A percentile compares a stretch with the other conserved stretches of the same genome.
Conservation (phyloP, 2,329 filamentous ascomycete species). For the Aspergillus proliferans region DNA sequence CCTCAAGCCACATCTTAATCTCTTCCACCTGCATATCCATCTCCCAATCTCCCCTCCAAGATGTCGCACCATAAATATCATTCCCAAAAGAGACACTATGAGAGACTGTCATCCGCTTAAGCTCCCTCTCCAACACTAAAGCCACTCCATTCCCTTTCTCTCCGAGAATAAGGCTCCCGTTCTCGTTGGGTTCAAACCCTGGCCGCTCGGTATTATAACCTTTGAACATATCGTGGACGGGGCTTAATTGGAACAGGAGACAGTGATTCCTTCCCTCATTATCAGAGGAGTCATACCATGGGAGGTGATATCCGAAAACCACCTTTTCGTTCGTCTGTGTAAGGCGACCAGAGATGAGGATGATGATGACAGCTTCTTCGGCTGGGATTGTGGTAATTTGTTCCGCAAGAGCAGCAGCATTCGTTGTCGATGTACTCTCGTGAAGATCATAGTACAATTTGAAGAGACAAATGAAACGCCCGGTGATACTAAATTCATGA, state of each 20-base stretch:
- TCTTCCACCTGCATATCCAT: not conserved
- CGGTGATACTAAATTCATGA: too few species aligned
- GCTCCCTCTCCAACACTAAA: not conserved
- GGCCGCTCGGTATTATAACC: not conserved
- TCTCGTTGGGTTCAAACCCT: not conserved
- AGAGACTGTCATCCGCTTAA: not conserved
- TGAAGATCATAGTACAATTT: not conserved
- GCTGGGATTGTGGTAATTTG: not conserved
- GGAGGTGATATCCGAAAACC: not conserved
- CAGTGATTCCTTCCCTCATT: not conserved
- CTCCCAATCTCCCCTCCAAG: not conserved
- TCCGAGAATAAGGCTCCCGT: not conserved
- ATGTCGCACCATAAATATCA: not conserved
- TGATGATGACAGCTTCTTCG: not conserved
- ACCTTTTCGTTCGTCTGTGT: not conserved
- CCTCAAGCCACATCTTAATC: not conserved
- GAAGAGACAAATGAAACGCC: too few species aligned
- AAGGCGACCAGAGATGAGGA: not conserved
- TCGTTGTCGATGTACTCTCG: not conserved
- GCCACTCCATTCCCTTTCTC: not conserved
- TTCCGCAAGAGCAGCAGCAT: not conserved
- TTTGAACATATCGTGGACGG: not conserved
- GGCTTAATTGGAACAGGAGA: not conserved
- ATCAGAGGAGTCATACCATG: not conserved
- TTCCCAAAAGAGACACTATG: not conserved